These are phyloP conservation scores for Lactarius deliciosus DNA, from an alignment of 768 basidiomycete species.

Conservation along the genomic window DNA sequence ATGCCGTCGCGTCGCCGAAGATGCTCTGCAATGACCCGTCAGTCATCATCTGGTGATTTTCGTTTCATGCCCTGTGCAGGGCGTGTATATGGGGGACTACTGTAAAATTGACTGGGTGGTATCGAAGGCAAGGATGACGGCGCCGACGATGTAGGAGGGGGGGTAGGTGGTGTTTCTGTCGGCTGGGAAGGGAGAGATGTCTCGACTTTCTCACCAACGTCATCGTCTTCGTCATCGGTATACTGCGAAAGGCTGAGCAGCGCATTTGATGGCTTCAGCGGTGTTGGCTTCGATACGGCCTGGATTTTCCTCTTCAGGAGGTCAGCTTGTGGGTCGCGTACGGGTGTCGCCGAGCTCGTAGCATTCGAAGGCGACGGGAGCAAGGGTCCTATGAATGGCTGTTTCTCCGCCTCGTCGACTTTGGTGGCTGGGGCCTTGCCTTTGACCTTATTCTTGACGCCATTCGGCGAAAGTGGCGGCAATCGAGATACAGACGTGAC, in stretches of 20 bases:
- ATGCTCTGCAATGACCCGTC: slow-evolving; percentile 32
- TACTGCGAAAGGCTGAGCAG: slow-evolving; percentile 44
- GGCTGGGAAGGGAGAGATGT: slow-evolving; percentile 1
- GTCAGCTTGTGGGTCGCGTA: slow-evolving; percentile 53
- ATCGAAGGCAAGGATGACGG: slow-evolving; percentile 18
- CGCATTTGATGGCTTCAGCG: slow-evolving; percentile 35
- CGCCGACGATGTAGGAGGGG: slow-evolving; percentile 1
- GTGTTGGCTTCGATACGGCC: slow-evolving; percentile 34
- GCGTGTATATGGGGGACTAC: slow-evolving; percentile 5
- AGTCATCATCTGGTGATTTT: slow-evolving; percentile 40
- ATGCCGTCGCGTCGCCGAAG: slow-evolving; percentile 3
- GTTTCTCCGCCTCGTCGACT: slow-evolving; percentile 49
- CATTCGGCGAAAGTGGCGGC: slow-evolving; percentile 29
- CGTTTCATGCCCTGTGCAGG: slow-evolving; percentile 39
- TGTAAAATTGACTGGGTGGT: slow-evolving; percentile 22
- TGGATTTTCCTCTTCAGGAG: slow-evolving; percentile 55
- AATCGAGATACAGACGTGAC: slow-evolving; percentile 39
- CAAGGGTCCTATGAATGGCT: slow-evolving; percentile 64
- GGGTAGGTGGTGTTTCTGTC: slow-evolving; percentile 3
- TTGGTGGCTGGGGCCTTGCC: slow-evolving; percentile 51
- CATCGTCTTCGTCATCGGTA: slow-evolving; percentile 42
- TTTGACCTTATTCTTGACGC: slow-evolving; percentile 50
- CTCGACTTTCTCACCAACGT: slow-evolving; percentile 36
- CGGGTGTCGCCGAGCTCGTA: slow-evolving; percentile 7
- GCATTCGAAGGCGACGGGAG: slow-evolving; percentile 49